Evolutionary conservation across 2,329 filamentous ascomycete species (phyloP), one percentile per base, ranked within the genome.

Genomic region (Chalaropsis thielavioides): DNA sequence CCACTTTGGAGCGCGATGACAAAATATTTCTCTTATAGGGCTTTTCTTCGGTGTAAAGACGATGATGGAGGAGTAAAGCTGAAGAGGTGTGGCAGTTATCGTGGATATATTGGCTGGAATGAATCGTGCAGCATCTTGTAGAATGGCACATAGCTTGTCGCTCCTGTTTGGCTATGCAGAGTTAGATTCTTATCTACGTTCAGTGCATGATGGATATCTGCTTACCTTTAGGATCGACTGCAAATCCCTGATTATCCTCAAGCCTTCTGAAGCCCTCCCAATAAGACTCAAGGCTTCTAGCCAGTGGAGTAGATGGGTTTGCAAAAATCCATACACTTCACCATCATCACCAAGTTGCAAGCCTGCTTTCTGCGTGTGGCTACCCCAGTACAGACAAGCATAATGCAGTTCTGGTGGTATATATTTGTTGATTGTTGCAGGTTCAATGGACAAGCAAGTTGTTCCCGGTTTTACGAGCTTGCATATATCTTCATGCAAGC

Each of bases 311-410:
- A 46, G 24, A 46, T 46, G 24, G 19, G 8, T 8, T n/a, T 62
- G 61, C 11, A 74, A 68, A 49, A 76, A 72, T 0, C 69, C 63
- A 3, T 75, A 71, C 3, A 59, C 11, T 2, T 71, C 68, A 13
- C 69, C 72, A 62, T 73, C 70, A 10, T 72, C 71, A 0, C 72
- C 64, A 0, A 70, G 70, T 13, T 31, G 13, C 13, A n/a, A 31
- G 10, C 17, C 51, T 17, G 8, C 24, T 17, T n/a, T 13, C 10
- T 56, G 15, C 24, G 31, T 31, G 7, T 56, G 51, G 22, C 15
- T 6, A 17, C 2, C 27, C 51, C 51, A 56, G 22, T 56, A 31
- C 13, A 27, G 15, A 8, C 51, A 56, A 56, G 51, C 51, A 56
- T 56, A 56, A 3, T 31, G 51, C 27, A 56, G 17, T 13, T 31